These are phyloP conservation scores for Dioscorea alata DNA, from an alignment of 106 monocot species.

Conservation along the genomic window DNA sequence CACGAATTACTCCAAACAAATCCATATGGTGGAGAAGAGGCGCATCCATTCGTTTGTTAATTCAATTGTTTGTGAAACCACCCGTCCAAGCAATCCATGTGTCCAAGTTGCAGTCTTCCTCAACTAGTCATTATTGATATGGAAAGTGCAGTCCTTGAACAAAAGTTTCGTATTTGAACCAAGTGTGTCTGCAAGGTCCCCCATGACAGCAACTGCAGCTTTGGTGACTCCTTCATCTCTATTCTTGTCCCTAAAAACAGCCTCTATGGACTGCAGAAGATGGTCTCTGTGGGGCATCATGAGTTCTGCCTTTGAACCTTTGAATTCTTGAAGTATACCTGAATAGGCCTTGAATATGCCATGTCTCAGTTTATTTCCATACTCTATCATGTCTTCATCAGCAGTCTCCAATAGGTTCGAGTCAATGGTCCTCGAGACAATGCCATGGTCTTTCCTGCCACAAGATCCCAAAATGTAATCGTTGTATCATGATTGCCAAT, in stretches of 20 bases:
- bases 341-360: too few species aligned
- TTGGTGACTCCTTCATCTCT: conserved; percentile 68
- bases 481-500: too few species aligned
- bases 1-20: too few species aligned
- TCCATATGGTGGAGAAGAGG: too few species aligned
- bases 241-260: conserved; percentile 44
- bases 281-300: conserved; percentile 58
- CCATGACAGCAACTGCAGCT: conserved; percentile 59
- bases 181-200: conserved; percentile 64
- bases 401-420: conserved; percentile 23
- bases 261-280: conserved; percentile 69
- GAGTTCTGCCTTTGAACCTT: conserved; percentile 65
- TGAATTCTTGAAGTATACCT: conserved; percentile 89
- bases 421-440: too few species aligned
- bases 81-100: conserved; percentile 52
- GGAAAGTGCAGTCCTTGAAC: conserved; percentile 45
- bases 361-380: conserved; percentile 77
- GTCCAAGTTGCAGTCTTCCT: conserved; percentile 72
- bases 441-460: too few species aligned
- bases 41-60: too few species aligned
- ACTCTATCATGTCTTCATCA: conserved; percentile 80
- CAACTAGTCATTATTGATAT: conserved; percentile 54
- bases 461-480: too few species aligned
- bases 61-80: conserved; percentile 45
- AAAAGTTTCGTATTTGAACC: conserved; percentile 45